phyloP scores from a whole-genome alignment of 495 filamentous ascomycete genomes.

The Chaetomium fimeti region DNA sequence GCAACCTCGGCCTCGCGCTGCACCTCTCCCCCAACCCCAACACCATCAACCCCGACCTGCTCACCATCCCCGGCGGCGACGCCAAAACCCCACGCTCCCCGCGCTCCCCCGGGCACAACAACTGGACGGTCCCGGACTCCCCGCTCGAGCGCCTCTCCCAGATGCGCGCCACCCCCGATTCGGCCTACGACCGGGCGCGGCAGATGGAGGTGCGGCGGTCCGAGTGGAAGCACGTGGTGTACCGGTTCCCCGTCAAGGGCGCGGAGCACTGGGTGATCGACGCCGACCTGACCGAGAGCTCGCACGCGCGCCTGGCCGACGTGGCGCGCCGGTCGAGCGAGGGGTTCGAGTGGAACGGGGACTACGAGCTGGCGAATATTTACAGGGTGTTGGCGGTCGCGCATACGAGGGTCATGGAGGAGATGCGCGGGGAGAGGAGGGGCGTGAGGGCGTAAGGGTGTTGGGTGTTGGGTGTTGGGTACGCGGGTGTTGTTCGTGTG shows the following conservation, averaged over 20 bases:
- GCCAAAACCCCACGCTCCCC: not conserved
- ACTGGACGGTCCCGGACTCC: slow-evolving; percentile 23
- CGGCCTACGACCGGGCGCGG: slow-evolving; percentile 29
- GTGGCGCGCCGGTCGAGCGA: slow-evolving; percentile 22
- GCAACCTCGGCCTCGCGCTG: slow-evolving; percentile 19
- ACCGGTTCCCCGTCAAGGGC: slow-evolving; percentile 25
- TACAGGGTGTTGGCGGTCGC: slow-evolving; percentile 22
- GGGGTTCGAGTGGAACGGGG: slow-evolving; percentile 27
- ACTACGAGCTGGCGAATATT: slow-evolving; percentile 25
- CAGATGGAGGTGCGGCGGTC: slow-evolving; percentile 28
- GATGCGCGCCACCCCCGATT: slow-evolving; percentile 25
- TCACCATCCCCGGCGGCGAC: slow-evolving; percentile 8
- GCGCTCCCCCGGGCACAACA: not conserved
- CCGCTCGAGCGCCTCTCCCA: slow-evolving; percentile 26
- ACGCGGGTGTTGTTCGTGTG: too few species aligned
- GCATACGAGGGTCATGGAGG: slow-evolving; percentile 25
- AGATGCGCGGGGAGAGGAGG: slow-evolving; percentile 29
- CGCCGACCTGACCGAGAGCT: slow-evolving; percentile 27
- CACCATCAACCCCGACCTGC: slow-evolving; percentile 7
- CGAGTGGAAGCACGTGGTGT: slow-evolving; percentile 27
- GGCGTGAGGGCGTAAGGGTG: not conserved
- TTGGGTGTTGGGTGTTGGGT: not conserved
- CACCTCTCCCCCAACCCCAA: not conserved
- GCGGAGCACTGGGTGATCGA: slow-evolving; percentile 26
- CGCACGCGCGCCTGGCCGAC: slow-evolving; percentile 27